Base-by-base conservation (phyloP, 2,329 filamentous ascomycete species). In the Paecilomyces variotii region DNA sequence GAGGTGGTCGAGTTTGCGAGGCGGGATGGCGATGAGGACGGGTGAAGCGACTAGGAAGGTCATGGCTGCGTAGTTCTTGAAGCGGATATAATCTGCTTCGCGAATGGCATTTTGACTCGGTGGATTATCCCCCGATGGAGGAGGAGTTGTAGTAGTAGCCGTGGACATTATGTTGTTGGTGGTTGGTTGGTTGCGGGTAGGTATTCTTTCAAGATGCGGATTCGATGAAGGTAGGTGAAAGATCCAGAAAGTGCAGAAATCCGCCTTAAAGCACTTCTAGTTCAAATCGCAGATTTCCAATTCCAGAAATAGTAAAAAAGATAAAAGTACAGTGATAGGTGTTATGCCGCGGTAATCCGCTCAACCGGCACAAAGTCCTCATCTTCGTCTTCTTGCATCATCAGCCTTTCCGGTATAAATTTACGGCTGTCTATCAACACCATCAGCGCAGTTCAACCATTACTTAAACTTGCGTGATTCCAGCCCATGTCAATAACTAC, bases 51-150 rank as follows among this genome's bases (percentile, higher is more conserved):
- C 45, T 30, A 75, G 64, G 62, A 77, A 74, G 26, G 70, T 70
- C 27, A 69, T 62, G n/a, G 74, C 72, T 27, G 74, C 67, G 61
- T 73, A 74, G 61, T 68, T 68, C 60, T 77, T 77, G 68, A 76
- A 75, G 57, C 67, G 70, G 39, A 70, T 55, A 63, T 71, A 77
- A 62, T 77, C 74, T 55, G 68, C 70, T 60, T 68, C 65, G 55
- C 73, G 70, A 53, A 56, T 55, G 54, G 56, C 57, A 25, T 62
- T 49, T 3, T 56, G 60, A 19, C 55, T 55, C 26, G 58, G 56
- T 39, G 55, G 55, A 35, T 54, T 54, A 12, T 54, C 53, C 9
- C 53, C 50, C 24, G 50, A 32, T 39, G 60, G 49, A 25, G 59
- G 54, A 25, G 39, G n/a, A 19, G 14, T 19, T 2, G 63, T 59